Conservation (phyloP, 106 monocot species). For the Allium cepa region DNA sequence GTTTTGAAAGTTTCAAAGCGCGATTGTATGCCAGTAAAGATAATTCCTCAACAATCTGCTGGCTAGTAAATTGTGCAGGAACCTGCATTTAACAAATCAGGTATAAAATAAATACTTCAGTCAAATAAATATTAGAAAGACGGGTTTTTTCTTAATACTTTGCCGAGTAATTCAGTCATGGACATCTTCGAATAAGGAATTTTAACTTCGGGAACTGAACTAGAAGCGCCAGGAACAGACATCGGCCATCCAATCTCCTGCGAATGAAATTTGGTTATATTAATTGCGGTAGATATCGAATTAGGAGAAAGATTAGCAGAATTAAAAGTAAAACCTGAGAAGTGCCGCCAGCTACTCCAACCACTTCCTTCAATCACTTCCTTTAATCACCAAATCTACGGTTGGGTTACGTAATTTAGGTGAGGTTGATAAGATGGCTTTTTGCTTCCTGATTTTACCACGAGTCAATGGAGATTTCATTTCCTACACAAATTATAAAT, state of each 20-base stretch:
- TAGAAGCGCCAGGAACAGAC: slow-evolving; percentile 86
- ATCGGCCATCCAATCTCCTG: slow-evolving; percentile 86
- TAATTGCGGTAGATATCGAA: too few relatives aligned
- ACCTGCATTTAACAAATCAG: slow-evolving; percentile 32
- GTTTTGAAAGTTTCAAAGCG: slow-evolving; percentile 75
- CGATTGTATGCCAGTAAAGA: slow-evolving; percentile 81
- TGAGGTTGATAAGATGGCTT: too few relatives aligned
- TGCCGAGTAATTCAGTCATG: slow-evolving; percentile 78
- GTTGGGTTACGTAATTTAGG: too few relatives aligned
- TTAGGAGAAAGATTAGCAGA: not conserved
- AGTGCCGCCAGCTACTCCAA: slow-evolving; percentile 85
- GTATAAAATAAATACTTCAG: too few relatives aligned
- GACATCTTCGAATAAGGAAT: slow-evolving; percentile 78
- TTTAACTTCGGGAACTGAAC: slow-evolving; percentile 72
- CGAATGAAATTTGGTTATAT: not conserved
- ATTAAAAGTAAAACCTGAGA: slow-evolving; percentile 58
- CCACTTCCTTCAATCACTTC: too few relatives aligned
- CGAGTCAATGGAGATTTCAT: too few relatives aligned
- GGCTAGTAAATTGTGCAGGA: slow-evolving; percentile 62
- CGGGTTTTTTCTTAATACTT: slow-evolving; percentile 36
- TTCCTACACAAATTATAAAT: too few relatives aligned
- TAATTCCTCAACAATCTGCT: slow-evolving; percentile 77
- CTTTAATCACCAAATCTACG: too few relatives aligned
- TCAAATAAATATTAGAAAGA: not conserved
- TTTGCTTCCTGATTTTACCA: too few relatives aligned